Conservation (phyloP, 805 yeast species). For the Ogataea ganodermae region DNA sequence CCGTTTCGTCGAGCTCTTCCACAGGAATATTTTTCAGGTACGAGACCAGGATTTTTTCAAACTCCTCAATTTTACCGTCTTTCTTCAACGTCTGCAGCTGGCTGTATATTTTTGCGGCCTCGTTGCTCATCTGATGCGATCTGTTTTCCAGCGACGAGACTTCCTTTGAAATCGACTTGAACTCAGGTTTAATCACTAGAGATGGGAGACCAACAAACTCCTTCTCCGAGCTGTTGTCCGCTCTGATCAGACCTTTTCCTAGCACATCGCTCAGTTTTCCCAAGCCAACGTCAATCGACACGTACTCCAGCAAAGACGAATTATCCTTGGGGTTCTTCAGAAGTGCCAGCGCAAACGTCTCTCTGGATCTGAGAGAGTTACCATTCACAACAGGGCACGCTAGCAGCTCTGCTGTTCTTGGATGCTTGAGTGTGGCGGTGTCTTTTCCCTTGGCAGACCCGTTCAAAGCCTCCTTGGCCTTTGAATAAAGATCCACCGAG, state of each 20-base stretch:
- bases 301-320: constrained; percentile 44
- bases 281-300: constrained; percentile 61
- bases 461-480: constrained; percentile 26
- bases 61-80: constrained; percentile 30
- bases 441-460: constrained; percentile 9
- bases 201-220: constrained; percentile 30
- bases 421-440: constrained; percentile 9
- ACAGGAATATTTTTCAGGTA: constrained; percentile 32
- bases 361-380: constrained; percentile 40
- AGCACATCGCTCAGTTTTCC: constrained; percentile 69
- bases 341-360: constrained; percentile 45
- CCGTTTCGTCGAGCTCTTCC: constrained; percentile 23
- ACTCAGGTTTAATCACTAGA: constrained; percentile 22
- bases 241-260: constrained; percentile 54
- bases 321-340: constrained; percentile 45
- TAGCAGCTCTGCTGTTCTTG: constrained; percentile 34
- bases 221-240: constrained; percentile 9
- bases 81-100: constrained; percentile 26
- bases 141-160: constrained; percentile 27
- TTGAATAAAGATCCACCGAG: constrained; percentile 32
- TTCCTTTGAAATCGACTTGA: constrained; percentile 26
- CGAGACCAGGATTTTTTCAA: constrained; percentile 33
- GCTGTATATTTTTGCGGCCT: constrained; percentile 32
- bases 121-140: constrained; percentile 22
- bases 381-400: constrained; percentile 43